Base-by-base conservation (phyloP, 2,329 filamentous ascomycete species). In the Bimuria novae-zelandiae region DNA sequence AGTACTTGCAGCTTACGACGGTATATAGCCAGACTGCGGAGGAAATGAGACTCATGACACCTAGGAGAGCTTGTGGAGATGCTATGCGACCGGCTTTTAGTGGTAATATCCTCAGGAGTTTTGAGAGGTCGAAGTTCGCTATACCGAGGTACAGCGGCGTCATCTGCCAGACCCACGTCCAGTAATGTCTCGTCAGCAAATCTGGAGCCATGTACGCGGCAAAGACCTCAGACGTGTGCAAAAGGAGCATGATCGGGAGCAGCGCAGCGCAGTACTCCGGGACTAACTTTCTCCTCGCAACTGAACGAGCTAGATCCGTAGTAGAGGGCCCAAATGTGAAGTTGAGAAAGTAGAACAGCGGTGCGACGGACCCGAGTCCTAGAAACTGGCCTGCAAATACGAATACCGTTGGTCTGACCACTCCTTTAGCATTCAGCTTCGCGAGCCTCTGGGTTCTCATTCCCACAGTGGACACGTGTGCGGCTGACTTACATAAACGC, bases 101-200 rank as follows among this genome's bases (percentile, higher is more conserved):
- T 17, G 46, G 23, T 14, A 12, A 30, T 29, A 8, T 40, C 10
- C n/a, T 33, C 2, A 35, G 3, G 3, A 35, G 17, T 2, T 17
- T 32, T 23, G 36, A 21, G 39, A 39, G 4, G 29, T n/a, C 16
- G 39, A 27, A n/a, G 37, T 42, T 43, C 3, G 27, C 36, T 4
- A 50, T 12, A 25, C 47, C 39, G 10, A 50, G 7, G 37, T 37
- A 50, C 8, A 43, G 19, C 3, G 47, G 47, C 7, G 27, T 35
- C 47, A 50, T 50, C 33, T 50, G 47, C 47, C 47, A 50, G 23
- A 37, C 47, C 47, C 47, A 50, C 17, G 47, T 50, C 47, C 47
- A 50, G 37, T 50, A 50, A 43, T 50, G 47, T 25, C 37, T 23
- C 19, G 37, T 35, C 17, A 16, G 4, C n/a, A 17, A 19, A n/a